Base-by-base conservation (phyloP, 352 stramenopile species). In the Pythium periplocum region DNA sequence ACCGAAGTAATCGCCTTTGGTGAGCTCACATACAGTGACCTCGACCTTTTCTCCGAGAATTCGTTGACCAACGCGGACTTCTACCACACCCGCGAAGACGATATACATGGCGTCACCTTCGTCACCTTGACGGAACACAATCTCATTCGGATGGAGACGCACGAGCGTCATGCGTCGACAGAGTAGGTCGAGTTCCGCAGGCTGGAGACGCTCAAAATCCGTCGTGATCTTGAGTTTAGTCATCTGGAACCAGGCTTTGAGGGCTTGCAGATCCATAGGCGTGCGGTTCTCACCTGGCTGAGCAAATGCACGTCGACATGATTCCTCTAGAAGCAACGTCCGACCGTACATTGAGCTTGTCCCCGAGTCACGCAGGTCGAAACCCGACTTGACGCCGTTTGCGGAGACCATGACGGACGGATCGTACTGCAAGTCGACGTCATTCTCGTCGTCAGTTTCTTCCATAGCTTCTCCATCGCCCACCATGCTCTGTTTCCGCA, bases 191-290 rank as follows among this genome's bases (percentile, higher is more conserved):
- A 90, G 68, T 48, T 90, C 77, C 0, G 71, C 65, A 0, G 75
- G 69, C 47, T 86, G 72, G 33, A 90, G 36, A 0, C 64, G 65
- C 48, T 87, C 73, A 47, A 90, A 87, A 56, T 90, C 73, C 0
- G 73, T 88, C 50, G 75, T 71, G 57, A 86, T 82, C 63, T 88
- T 86, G 54, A 88, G 72, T 35, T 88, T 88, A 1, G 75, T 88
- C 33, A 79, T 75, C 57, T 83, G 77, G 55, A 90, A 86, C 80
- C 80, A 90, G 12, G 72, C 75, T 2, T 76, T 66, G n/a, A 90
- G 63, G 34, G 74, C 61, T 44, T 87, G 77, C 0, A 90, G 48
- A 45, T 87, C 80, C 56, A 68, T 63, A 32, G 73, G 65, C 26
- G 80, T 83, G 3, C 77, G 77, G 17, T 84, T 70, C 31, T 86